Evolutionary conservation across 495 filamentous ascomycete genomes (phyloP).

Genomic region (Amphirosellinia nigrospora): DNA sequence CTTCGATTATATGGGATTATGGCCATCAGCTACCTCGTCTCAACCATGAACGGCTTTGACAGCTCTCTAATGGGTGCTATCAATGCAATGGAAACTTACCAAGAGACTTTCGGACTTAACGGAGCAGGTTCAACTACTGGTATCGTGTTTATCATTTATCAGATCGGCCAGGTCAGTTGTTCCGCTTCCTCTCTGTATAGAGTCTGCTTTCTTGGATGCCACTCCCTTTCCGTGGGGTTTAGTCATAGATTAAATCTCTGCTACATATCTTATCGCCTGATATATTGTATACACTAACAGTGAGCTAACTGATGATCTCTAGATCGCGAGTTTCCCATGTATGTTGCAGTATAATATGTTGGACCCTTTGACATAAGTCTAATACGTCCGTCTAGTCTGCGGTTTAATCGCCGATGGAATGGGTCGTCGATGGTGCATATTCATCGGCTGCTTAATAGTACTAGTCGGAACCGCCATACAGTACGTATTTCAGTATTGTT

Average conservation of each 20-base stretch:
- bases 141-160: constrained; percentile 47
- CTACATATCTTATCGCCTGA: not conserved
- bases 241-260: not conserved
- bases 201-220: not conserved
- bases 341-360: not conserved
- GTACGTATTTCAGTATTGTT: not conserved
- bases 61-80: constrained; percentile 50
- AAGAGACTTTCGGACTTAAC: constrained; percentile 47
- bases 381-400: constrained; percentile 32
- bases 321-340: constrained; percentile 49
- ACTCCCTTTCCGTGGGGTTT: not conserved
- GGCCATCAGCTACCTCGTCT: constrained; percentile 52
- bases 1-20: constrained; percentile 54
- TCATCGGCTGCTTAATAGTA: constrained; percentile 59
- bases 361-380: not conserved
- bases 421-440: constrained; percentile 61
- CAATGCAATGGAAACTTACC: constrained; percentile 52
- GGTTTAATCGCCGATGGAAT: constrained; percentile 44
- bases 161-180: constrained; percentile 45
- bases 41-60: constrained; percentile 58
- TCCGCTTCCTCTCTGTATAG: not conserved
- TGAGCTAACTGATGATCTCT: not conserved
- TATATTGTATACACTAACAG: not conserved
- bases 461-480: constrained; percentile 61
- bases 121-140: constrained; percentile 43